Evolutionary conservation across 768 basidiomycete genomes (phyloP), one percentile per base, ranked within the genome.

Genomic region (Suillus ampliporus): DNA sequence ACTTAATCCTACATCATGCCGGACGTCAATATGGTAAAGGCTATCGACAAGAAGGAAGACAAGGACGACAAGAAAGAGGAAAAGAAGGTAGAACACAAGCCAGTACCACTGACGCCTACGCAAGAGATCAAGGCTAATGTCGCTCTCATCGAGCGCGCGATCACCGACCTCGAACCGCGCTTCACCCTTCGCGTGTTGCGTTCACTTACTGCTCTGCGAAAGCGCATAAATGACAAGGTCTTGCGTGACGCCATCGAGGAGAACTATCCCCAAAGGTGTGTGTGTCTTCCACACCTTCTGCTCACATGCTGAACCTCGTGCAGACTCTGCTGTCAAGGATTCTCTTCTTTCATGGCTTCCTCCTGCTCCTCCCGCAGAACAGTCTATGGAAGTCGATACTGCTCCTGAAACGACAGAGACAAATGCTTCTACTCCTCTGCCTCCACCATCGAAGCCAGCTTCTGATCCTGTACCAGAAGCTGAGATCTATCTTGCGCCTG

Each of bases 401-500:
- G 31, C 31, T 31, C 31, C 31, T 31, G 6, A 3, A 7, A 66
- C 78, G 14, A 54, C 76, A 7, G 65, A 56, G 28, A 7, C 63
- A 46, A 48, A 63, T 35, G 47, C 17, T 28, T 17, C 35, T 37
- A 14, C 31, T 37, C 21, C n/a, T 37, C 14, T n/a, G 50, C 76
- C 19, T 37, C 70, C 59, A n/a, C n/a, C n/a, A 7, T 77, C 71
- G 14, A 74, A 71, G 43, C 70, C 74, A 5, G 77, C 62, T 19
- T 66, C 79, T n/a, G 87, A 87, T 58, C 84, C 86, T 19, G 79
- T 84, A 1, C 86, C 87, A 23, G 88, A 99, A 78, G 86, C 82
- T n/a, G 95, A 98, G 74, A 87, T 96, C 65, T 99, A 97, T 79
- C 77, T n/a, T 99, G 68, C 88, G 94, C 46, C 85, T 99, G 62